Base-by-base conservation (phyloP, 139 green algal genomes). In the Deuterostichococcus epilithicus region DNA sequence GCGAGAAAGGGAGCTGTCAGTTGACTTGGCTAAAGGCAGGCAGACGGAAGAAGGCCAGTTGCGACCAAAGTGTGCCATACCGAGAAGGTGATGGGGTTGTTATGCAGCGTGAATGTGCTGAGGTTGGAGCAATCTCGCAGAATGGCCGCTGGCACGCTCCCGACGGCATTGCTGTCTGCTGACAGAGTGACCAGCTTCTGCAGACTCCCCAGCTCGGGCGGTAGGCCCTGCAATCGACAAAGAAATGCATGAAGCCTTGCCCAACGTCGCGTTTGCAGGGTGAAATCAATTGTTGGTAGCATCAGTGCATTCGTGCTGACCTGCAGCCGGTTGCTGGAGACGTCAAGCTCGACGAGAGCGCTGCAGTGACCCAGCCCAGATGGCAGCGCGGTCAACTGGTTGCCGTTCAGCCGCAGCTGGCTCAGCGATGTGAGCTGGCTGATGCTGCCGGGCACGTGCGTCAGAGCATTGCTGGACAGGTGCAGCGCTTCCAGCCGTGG, bases 51-150 rank as follows among this genome's bases (percentile, higher is more conserved):
- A n/a, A 52, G 42, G 8, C 42, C 42, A 52, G 42, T 13, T 52
- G 13, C 42, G 10, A 28, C 28, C 3, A 28, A 5, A 70, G 68
- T 20, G 0, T 75, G 25, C 59, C 45, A 30, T 37, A 74, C 72
- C 39, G 87, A 79, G 0, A 85, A 60, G 5, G 77, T 88, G 74
- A 96, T 85, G 34, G 90, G 86, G 73, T 92, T 94, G 44, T 73
- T 73, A 71, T 95, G 91, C 44, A 96, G 79, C 8, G 75, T 82
- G 25, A 96, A 78, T 6, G 91, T 94, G 30, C 94, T 86, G 58
- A 96, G 78, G 6, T 65, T 36, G 32, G 44, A 36, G 74, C 91
- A 96, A 67, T 78, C 81, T 33, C 47, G 45, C n/a, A 96, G 82
- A 26, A 96, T 35, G 0, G 76, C 82, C 0, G 78, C n/a, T 1